phyloP scores from a whole-genome alignment of 1,284 basidiomycete species.

The Apiotrichum gracile region DNA sequence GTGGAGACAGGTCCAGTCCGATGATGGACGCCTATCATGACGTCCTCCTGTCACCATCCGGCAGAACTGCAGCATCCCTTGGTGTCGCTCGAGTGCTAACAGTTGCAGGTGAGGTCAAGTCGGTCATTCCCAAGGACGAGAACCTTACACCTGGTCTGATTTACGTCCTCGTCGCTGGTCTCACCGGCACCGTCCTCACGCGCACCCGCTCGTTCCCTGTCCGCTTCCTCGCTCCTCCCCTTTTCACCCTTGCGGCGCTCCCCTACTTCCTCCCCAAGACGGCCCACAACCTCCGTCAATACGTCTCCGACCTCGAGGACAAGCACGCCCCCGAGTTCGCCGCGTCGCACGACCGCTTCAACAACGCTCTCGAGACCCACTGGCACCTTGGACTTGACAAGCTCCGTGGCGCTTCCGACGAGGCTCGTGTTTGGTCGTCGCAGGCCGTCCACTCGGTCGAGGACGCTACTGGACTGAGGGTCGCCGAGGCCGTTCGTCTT shows the following conservation, averaged over 20 bases:
- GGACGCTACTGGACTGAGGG: conserved; percentile 63
- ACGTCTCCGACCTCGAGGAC: conserved; percentile 66
- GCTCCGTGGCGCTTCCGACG: conserved; percentile 48
- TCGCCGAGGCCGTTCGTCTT: conserved; percentile 58
- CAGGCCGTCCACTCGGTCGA: conserved; percentile 58
- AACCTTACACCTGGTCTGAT: conserved; percentile 75
- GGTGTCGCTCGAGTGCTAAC: conserved; percentile 1
- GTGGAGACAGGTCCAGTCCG: too few species aligned
- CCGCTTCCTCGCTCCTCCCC: conserved; percentile 64
- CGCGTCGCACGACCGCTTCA: conserved; percentile 61
- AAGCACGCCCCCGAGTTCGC: conserved; percentile 62
- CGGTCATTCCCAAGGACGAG: conserved; percentile 70
- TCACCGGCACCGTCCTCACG: conserved; percentile 77
- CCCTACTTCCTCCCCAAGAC: conserved; percentile 77
- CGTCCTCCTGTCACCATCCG: too few species aligned
- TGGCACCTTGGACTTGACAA: conserved; percentile 52
- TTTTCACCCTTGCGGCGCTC: conserved; percentile 60
- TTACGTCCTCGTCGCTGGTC: conserved; percentile 79
- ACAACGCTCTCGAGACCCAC: conserved; percentile 59
- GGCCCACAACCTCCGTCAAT: conserved; percentile 60
- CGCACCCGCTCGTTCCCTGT: conserved; percentile 64
- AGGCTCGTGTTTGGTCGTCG: conserved; percentile 44
- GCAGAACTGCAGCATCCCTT: too few species aligned
- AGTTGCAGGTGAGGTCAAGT: conserved; percentile 69
- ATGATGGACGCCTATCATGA: too few species aligned